These are phyloP conservation scores for Voacanga thouarsii DNA, from an alignment of 257 asterid genomes.

Conservation along the genomic window DNA sequence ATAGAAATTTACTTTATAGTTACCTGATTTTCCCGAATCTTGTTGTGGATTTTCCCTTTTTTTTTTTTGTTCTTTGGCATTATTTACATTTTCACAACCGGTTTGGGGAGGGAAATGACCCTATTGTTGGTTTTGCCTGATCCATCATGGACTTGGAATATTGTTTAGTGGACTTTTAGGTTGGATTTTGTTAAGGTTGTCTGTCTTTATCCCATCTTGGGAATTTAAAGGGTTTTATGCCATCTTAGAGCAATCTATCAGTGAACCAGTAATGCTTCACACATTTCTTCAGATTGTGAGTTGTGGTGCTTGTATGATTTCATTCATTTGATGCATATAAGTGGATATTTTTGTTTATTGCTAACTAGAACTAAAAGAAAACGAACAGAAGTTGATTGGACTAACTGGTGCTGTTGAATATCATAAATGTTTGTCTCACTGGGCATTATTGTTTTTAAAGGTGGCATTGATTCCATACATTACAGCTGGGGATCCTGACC, in stretches of 20 bases:
- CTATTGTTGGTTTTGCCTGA: neutral
- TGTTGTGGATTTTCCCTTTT: neutral
- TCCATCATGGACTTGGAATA: neutral
- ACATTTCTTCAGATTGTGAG: neutral
- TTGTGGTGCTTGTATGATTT: neutral
- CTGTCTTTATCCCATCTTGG: neutral
- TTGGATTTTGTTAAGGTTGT: neutral
- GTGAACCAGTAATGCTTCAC: no score
- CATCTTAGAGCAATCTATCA: neutral
- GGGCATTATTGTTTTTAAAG: conserved; percentile 39
- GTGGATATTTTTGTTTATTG: neutral
- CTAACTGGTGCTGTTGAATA: neutral
- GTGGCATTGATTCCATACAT: conserved; percentile 83
- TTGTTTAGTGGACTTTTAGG: neutral
- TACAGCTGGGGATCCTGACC: conserved; percentile 92
- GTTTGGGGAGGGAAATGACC: neutral
- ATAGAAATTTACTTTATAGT: neutral
- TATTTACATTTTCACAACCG: neutral
- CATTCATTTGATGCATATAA: neutral
- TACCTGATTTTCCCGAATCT: neutral
- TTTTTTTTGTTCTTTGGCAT: neutral
- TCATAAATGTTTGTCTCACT: conserved; percentile 12
- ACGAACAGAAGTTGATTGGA: conserved; percentile 1
- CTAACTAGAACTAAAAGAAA: neutral
- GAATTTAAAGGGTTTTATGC: neutral